Evolutionary conservation across 495 filamentous ascomycete species (phyloP).

Genomic region (Neurospora sp.): DNA sequence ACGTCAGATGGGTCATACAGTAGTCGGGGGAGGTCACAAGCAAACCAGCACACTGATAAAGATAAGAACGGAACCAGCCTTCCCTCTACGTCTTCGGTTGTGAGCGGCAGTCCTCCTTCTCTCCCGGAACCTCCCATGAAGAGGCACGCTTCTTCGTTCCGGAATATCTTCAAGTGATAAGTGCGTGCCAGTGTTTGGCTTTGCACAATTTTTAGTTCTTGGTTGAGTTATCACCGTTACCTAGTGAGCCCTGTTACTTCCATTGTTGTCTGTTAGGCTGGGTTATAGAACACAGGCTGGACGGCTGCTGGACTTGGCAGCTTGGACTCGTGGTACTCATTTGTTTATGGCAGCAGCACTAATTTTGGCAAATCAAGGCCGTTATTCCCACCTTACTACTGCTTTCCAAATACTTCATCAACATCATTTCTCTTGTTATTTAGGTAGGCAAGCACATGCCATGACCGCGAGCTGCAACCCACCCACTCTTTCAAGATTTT

Average conservation of each 20-base stretch:
- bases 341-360: background rate
- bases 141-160: background rate
- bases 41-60: background rate
- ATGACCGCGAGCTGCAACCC: background rate
- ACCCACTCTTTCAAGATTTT: background rate
- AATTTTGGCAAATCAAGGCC: background rate
- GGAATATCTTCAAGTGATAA: background rate
- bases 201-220: background rate
- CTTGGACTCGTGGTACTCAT: background rate
- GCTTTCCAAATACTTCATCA: background rate
- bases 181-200: background rate
- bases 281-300: background rate
- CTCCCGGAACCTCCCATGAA: background rate
- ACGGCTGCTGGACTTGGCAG: background rate
- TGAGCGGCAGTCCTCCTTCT: background rate
- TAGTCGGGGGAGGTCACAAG: background rate
- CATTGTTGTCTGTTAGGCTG: background rate
- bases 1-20: background rate
- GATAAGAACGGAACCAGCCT: background rate
- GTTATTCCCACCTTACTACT: background rate
- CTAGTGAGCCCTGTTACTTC: background rate
- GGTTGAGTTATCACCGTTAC: background rate
- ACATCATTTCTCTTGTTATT: background rate
- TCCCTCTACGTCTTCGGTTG: background rate
- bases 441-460: background rate